A percentile compares a stretch with the other conserved stretches of the same genome.
Evolutionary conservation across 352 stramenopile genomes (phyloP).

Genomic region (Ophiocytium majus): DNA sequence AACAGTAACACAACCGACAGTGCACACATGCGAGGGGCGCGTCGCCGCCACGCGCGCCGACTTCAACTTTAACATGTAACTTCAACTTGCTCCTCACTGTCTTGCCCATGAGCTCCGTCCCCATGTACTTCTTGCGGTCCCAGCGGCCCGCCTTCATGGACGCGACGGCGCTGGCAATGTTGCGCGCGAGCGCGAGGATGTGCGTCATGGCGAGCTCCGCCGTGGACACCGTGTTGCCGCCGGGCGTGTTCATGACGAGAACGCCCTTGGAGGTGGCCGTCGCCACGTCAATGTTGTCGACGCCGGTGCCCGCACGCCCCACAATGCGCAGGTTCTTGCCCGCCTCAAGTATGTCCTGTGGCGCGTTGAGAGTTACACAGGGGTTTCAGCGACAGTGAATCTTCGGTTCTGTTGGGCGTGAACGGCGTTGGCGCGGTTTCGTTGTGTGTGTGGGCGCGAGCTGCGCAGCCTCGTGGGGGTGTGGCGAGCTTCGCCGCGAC

Average conservation of each 20-base stretch:
- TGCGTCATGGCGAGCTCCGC: constrained; percentile 83
- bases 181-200: constrained; percentile 65
- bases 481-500: no score
- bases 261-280: constrained; percentile 79
- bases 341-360: constrained; percentile 58
- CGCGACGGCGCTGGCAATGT: constrained; percentile 63
- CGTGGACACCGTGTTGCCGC: constrained; percentile 81
- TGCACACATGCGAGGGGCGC: no score
- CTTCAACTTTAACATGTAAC: no score
- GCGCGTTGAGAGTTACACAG: no score
- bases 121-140: constrained; percentile 64
- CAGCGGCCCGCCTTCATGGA: constrained; percentile 61
- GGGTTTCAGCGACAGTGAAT: no score
- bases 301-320: constrained; percentile 74
- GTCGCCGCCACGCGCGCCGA: no score
- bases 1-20: no score
- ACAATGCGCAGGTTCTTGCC: constrained; percentile 52
- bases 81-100: constrained; percentile 60
- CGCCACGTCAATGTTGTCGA: constrained; percentile 89
- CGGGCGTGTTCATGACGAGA: constrained; percentile 86
- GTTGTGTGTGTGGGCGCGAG: no score
- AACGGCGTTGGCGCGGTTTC: no score
- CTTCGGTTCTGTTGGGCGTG: no score
- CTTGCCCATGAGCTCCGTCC: constrained; percentile 68
- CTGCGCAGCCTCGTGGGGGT: no score